A percentile compares a stretch with the other conserved stretches of the same genome.
phyloP scores from a whole-genome alignment of 1,139 yeast genomes.

The Geotrichum histeridarum region DNA sequence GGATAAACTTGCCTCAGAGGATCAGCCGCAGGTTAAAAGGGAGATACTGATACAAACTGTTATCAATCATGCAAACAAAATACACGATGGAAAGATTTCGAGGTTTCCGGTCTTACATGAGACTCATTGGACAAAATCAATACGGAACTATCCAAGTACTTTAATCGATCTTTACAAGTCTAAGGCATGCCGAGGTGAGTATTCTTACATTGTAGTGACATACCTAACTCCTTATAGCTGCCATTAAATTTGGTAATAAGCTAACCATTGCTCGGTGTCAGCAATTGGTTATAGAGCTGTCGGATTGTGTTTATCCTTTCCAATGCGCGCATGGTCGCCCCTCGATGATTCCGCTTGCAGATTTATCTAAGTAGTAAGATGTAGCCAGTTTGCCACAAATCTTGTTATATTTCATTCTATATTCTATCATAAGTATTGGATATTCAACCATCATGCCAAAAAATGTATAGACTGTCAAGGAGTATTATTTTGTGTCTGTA shows the following conservation, averaged over 20 bases:
- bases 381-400: not conserved
- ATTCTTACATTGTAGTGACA: not conserved
- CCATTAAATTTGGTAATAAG: slow-evolving; percentile 68
- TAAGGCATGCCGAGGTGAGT: slow-evolving; percentile 56
- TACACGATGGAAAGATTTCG: slow-evolving; percentile 19
- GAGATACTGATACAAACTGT: slow-evolving; percentile 20
- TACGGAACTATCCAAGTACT: slow-evolving; percentile 29
- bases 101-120: slow-evolving; percentile 9
- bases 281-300: slow-evolving; percentile 42
- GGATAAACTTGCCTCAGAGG: not conserved
- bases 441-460: no score
- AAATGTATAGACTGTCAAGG: no score
- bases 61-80: slow-evolving; percentile 20
- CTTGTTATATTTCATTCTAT: not conserved
- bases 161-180: slow-evolving; percentile 50
- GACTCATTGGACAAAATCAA: slow-evolving; percentile 13
- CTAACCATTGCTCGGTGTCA: slow-evolving; percentile 46
- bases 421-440: no score
- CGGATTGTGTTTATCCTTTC: slow-evolving; percentile 56
- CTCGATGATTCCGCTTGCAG: slow-evolving; percentile 54
- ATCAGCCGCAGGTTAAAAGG: slow-evolving; percentile 5
- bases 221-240: slow-evolving; percentile 25
- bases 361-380: slow-evolving; percentile 20
- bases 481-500: no score
- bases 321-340: slow-evolving; percentile 90